Evolutionary conservation across 2,329 filamentous ascomycete genomes (phyloP).

Genomic region (Ophiostoma piceae): DNA sequence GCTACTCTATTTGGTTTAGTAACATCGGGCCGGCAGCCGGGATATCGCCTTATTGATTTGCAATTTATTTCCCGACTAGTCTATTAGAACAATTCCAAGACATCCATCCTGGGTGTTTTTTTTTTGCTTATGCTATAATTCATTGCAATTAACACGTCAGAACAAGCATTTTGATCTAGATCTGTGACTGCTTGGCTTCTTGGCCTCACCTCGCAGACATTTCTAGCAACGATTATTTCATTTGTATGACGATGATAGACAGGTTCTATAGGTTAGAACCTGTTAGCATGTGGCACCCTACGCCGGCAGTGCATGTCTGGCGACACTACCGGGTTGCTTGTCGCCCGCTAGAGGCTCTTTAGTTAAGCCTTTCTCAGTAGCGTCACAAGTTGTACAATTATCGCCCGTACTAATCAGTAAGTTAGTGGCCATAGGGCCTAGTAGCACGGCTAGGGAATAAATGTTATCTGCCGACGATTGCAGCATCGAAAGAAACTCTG

Average conservation of each 20-base stretch:
- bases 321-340: neutral
- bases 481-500: neutral
- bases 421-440: neutral
- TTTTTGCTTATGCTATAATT: neutral
- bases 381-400: neutral
- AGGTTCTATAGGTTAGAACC: no score
- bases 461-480: neutral
- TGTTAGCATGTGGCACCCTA: no score
- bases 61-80: neutral
- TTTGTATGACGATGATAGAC: no score
- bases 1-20: neutral
- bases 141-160: neutral
- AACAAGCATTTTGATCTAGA: conserved; percentile 2
- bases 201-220: neutral
- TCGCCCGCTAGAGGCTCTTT: neutral
- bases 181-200: neutral
- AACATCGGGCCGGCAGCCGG: neutral
- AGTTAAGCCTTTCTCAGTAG: neutral
- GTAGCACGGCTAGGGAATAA: neutral
- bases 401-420: neutral
- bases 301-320: neutral
- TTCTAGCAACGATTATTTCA: no score
- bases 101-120: no score
- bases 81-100: neutral
- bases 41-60: neutral